Base-by-base conservation (phyloP, 805 yeast genomes). In the Cyberlindnera lachancei region DNA sequence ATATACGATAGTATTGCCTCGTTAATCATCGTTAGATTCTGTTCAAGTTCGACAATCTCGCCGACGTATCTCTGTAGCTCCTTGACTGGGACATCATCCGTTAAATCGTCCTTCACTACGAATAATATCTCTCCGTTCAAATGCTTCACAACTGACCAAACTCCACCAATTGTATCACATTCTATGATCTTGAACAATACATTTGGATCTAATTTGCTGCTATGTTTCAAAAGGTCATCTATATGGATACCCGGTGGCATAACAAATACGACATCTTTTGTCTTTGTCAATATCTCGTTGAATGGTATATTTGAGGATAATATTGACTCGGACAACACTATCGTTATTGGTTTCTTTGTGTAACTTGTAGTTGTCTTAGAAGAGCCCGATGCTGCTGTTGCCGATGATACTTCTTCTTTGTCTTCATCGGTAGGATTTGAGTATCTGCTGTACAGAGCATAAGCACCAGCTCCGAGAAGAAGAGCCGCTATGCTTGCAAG, bases 71-170 rank as follows among this genome's bases (percentile, higher is more conserved):
- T 22, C 27, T 55, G 50, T 4, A 49, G 28, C 5, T 52, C 64
- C 2, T 34, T 35, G n/a, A n/a, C n/a, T 0, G 66, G 66, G 2
- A 61, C 40, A 2, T 34, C 39, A 0, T 41, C 44, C 2, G 38
- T 37, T 7, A 55, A 25, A 18, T 58, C 64, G 22, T 41, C 50
- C 4, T 42, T 27, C 2, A 50, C 48, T 3, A 58, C 41, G 28
- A 59, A 39, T 5, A 62, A 34, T 7, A 48, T 35, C 15, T 63
- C 59, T 21, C 69, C 60, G 15, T 55, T 51, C 17, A 75, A 32
- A 36, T 73, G 79, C 38, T 72, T 73, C 15, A 73, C 58, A n/a
- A 75, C 60, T 23, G 76, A 73, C 56, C 72, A 66, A 10, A 73
- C 50, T 3, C 81, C 78, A 10, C 52, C 56, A 33, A 57, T 57